phyloP scores from a whole-genome alignment of 805 yeast genomes.

The Yarrowia osloensis region DNA sequence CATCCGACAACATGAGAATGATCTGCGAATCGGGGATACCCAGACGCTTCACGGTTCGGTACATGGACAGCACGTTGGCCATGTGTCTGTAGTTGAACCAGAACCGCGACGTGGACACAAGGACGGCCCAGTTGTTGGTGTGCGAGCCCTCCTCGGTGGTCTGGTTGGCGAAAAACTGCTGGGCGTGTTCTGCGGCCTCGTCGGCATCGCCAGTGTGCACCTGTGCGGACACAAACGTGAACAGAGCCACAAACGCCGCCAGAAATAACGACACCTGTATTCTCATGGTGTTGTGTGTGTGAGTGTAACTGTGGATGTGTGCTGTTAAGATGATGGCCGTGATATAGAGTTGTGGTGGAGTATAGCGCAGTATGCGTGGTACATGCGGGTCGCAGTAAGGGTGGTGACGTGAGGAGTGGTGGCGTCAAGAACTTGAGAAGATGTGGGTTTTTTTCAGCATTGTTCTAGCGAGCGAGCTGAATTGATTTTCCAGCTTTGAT shows the following conservation, averaged over 20 bases:
- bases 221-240: not conserved
- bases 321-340: not conserved
- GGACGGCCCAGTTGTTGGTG: constrained; percentile 79
- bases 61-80: constrained; percentile 93
- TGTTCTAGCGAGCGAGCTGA: no score
- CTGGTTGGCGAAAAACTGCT: constrained; percentile 21
- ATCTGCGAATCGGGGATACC: constrained; percentile 99
- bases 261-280: not conserved
- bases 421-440: not conserved
- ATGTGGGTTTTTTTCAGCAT: not conserved
- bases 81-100: constrained; percentile 99
- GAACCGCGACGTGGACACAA: constrained; percentile 92
- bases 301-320: not conserved
- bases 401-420: not conserved
- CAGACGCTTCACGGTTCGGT: constrained; percentile 90
- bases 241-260: not conserved
- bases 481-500: no score
- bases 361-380: not conserved
- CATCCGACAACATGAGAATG: constrained; percentile 93
- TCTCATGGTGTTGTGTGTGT: not conserved
- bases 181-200: not conserved
- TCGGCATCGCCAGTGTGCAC: not conserved
- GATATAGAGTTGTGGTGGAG: not conserved
- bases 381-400: not conserved
- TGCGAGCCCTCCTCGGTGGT: constrained; percentile 39